Conservation (phyloP, 768 basidiomycete species). For the Leccinum barrowsii region DNA sequence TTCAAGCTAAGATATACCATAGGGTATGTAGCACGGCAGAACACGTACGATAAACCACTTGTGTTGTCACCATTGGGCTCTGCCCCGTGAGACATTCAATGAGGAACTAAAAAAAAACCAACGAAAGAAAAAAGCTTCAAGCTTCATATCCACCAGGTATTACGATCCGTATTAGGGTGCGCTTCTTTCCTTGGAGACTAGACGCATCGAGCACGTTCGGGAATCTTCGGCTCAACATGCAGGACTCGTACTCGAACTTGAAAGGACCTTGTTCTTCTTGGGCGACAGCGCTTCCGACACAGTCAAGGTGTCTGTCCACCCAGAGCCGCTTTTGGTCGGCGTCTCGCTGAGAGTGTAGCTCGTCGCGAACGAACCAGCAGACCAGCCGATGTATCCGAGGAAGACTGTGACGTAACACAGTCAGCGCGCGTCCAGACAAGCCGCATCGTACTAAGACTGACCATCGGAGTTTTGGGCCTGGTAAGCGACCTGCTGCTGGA, state of each 20-base stretch:
- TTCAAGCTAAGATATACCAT: neutral
- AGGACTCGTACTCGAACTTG: neutral
- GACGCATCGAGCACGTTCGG: neutral
- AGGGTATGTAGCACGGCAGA: neutral
- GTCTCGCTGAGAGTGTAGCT: slow-evolving; percentile 34
- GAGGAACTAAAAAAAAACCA: neutral
- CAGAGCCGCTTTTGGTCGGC: slow-evolving; percentile 28
- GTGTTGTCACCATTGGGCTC: neutral
- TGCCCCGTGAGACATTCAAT: neutral
- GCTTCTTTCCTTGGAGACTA: neutral
- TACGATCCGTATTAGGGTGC: neutral
- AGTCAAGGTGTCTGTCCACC: slow-evolving; percentile 35
- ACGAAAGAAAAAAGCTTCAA: neutral
- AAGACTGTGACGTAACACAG: slow-evolving; percentile 31
- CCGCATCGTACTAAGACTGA: slow-evolving; percentile 19
- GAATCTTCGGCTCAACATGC: neutral
- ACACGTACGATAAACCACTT: neutral
- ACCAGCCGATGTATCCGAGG: slow-evolving; percentile 56
- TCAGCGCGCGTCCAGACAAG: neutral
- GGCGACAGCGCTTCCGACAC: slow-evolving; percentile 34
- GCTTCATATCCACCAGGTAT: neutral
- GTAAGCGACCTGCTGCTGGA: slow-evolving; percentile 45
- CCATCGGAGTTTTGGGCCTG: slow-evolving; percentile 49
- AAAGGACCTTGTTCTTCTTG: slow-evolving; percentile 9
- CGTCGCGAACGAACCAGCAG: slow-evolving; percentile 52